Percentiles rank a stretch among this genome's conserved stretches.
phyloP scores from a whole-genome alignment of 202 grass and related monocot genomes.

The Hordeum pubiflorum region DNA sequence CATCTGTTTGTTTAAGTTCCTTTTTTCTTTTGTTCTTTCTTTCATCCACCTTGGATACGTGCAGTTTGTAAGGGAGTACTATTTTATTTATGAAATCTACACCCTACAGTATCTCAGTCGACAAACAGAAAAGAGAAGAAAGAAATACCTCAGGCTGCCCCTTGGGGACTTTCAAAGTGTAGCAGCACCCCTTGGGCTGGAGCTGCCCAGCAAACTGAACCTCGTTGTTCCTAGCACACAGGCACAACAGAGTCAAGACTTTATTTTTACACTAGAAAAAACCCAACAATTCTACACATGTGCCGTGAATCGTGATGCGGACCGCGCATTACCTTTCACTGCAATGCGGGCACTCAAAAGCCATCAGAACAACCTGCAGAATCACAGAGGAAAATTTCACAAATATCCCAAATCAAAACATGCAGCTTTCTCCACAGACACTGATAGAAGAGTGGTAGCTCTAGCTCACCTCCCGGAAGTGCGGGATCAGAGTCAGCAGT shows the following conservation, averaged over 20 bases:
- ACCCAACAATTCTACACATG: constrained; percentile 6
- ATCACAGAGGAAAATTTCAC: background rate
- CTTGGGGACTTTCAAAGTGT: constrained; percentile 44
- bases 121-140: background rate
- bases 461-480: constrained; percentile 70
- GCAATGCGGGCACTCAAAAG: constrained; percentile 88
- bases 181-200: constrained; percentile 70
- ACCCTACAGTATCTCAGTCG: background rate
- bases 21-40: background rate
- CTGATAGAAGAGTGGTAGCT: background rate
- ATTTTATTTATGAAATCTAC: background rate
- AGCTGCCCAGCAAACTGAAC: constrained; percentile 86
- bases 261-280: background rate
- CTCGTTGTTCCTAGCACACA: constrained; percentile 65
- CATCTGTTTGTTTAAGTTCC: background rate
- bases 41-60: background rate
- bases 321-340: constrained; percentile 83
- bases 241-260: constrained; percentile 7
- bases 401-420: background rate
- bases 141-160: constrained; percentile 49
- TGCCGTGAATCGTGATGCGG: too few relatives aligned
- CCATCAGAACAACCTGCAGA: constrained; percentile 84
- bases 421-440: background rate
- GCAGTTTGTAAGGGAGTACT: background rate
- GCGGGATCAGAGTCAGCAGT: constrained; percentile 62